Base-by-base conservation (phyloP, 2,329 filamentous ascomycete species). In the Venturiaceae sp. region DNA sequence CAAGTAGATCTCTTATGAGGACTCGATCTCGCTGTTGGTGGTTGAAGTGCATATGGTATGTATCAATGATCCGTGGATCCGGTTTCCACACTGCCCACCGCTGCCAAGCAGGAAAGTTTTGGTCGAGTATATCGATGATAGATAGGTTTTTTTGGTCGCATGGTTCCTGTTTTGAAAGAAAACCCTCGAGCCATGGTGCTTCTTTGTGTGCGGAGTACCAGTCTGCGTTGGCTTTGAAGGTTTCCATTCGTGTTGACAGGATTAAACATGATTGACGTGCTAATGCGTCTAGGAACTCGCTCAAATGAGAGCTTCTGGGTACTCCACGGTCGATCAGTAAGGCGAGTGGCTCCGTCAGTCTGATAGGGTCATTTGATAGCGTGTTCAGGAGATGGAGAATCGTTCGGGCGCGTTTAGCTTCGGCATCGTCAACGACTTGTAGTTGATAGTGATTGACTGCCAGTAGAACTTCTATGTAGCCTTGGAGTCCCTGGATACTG, bases 31-130 rank as follows among this genome's bases (percentile, higher is more conserved):
- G 5, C 9, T 23, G 23, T 28, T 16, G 44, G 13, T 23, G 16
- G 13, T 23, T n/a, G 8, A 30, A 11, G 8, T 64, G 59, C n/a
- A 53, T 59, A 8, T 53, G 46, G 13, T 66, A 50, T 9, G 60
- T 36, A 3, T 46, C 57, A 16, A 68, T 57, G 3, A 63, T 62
- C 4, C 61, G 28, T 11, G 65, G 2, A 34, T 68, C 60, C 3
- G 69, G 68, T 58, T 50, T 64, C 69, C 69, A 71, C 3, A 39
- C 30, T 28, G 68, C 64, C 68, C 68, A 71, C 16, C 65, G 60
- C 16, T 64, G 63, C 69, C 69, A 70, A 7, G 56, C 32, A 0
- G 66, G 65, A 13, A 68, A 67, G 9, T 64, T 61, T 5, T 60
- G 36, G 46, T 70, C 67, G 13, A 71, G 56, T 33, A 70, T 55